phyloP scores from a whole-genome alignment of 129 eudicot genomes.

The Flaveria ramosissima region DNA sequence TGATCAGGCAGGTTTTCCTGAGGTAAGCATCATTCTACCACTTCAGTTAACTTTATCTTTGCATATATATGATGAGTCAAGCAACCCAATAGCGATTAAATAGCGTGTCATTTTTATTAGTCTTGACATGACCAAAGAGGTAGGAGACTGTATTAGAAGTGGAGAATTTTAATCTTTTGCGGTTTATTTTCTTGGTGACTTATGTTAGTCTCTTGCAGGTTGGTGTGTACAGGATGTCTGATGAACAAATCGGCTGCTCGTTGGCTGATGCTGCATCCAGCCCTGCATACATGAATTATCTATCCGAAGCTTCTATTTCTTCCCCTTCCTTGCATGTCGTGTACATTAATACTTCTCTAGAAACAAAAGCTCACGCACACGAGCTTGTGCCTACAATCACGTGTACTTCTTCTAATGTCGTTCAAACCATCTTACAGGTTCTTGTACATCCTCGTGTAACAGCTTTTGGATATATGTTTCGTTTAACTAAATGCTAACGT shows the following conservation, averaged over 20 bases:
- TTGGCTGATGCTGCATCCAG: conserved; percentile 96
- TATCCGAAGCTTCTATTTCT: conserved; percentile 60
- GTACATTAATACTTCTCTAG: conserved; percentile 88
- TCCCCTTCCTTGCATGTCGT: conserved; percentile 94
- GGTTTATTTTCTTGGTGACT: background rate
- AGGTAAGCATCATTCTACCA: conserved; percentile 44
- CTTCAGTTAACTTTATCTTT: background rate
- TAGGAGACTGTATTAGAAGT: background rate
- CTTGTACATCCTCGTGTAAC: conserved; percentile 22
- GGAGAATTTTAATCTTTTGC: background rate
- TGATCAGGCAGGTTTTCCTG: conserved; percentile 88
- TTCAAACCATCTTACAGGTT: conserved; percentile 97
- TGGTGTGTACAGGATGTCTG: conserved; percentile 96
- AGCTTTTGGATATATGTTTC: conserved; percentile 1
- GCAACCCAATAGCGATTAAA: background rate
- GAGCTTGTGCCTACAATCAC: conserved; percentile 96
- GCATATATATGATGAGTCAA: background rate
- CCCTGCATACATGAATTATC: conserved; percentile 88
- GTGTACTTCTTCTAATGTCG: conserved; percentile 97
- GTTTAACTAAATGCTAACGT: conserved; percentile 22
- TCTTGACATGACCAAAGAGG: background rate
- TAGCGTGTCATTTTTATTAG: background rate
- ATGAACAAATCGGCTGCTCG: conserved; percentile 90
- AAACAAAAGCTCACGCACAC: conserved; percentile 93
- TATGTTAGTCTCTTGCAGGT: conserved; percentile 50